A percentile compares a stretch with the other conserved stretches of the same genome.
phyloP scores from a whole-genome alignment of 2,329 filamentous ascomycete genomes.

The Cladosporium sp. region DNA sequence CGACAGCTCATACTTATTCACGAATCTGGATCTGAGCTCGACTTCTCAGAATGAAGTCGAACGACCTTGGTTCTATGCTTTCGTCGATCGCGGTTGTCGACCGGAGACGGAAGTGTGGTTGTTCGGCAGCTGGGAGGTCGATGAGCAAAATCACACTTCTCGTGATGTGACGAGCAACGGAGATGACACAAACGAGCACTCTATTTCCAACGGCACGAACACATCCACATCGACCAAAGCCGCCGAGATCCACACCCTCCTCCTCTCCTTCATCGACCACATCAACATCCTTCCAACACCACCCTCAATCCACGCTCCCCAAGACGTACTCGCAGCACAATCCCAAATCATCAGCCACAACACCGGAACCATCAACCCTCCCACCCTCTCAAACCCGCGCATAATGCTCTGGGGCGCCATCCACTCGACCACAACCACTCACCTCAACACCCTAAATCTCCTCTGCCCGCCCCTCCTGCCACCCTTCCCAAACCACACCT shows the following conservation, averaged over 20 bases:
- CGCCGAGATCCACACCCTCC: slow-evolving; percentile 9
- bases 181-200: neutral
- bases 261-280: slow-evolving; percentile 15
- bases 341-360: neutral
- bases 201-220: neutral
- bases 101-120: slow-evolving; percentile 65
- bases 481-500: slow-evolving; percentile 23
- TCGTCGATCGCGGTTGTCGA: slow-evolving; percentile 56
- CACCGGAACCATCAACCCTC: neutral
- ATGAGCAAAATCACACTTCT: neutral
- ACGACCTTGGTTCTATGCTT: slow-evolving; percentile 50
- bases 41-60: neutral
- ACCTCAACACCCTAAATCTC: slow-evolving; percentile 21
- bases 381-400: slow-evolving; percentile 14
- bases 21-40: slow-evolving; percentile 15
- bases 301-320: slow-evolving; percentile 4
- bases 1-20: slow-evolving; percentile 41
- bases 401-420: slow-evolving; percentile 30
- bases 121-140: slow-evolving; percentile 40
- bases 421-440: slow-evolving; percentile 22
- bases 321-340: neutral
- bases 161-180: neutral
- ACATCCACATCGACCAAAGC: neutral
- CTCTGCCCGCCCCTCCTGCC: slow-evolving; percentile 14
- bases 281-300: slow-evolving; percentile 12